phyloP scores from a whole-genome alignment of 2,329 filamentous ascomycete genomes.

The Botrytis paeoniae region DNA sequence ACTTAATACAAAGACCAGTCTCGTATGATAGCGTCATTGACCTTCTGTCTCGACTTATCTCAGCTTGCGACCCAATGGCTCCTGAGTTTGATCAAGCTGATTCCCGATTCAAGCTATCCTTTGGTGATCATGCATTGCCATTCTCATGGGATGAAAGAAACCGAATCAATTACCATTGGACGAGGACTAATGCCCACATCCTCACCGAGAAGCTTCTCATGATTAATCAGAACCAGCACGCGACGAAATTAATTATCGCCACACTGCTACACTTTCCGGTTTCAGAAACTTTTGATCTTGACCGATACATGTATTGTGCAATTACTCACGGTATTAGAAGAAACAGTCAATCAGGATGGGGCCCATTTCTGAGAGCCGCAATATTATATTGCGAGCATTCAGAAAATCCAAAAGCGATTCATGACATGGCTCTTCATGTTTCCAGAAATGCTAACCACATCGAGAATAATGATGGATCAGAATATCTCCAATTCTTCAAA shows the following conservation, averaged over 20 bases:
- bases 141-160: slow-evolving; percentile 49
- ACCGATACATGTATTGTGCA: slow-evolving; percentile 47
- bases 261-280: slow-evolving; percentile 53
- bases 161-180: slow-evolving; percentile 46
- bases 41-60: slow-evolving; percentile 43
- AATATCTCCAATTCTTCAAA: slow-evolving; percentile 38
- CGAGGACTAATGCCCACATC: slow-evolving; percentile 44
- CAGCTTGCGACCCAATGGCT: slow-evolving; percentile 29
- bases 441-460: slow-evolving; percentile 28
- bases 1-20: slow-evolving; percentile 47
- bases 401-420: slow-evolving; percentile 24
- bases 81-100: background rate
- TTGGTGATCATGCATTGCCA: slow-evolving; percentile 35
- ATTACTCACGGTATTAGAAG: slow-evolving; percentile 35
- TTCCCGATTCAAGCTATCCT: slow-evolving; percentile 9
- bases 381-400: slow-evolving; percentile 35
- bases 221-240: slow-evolving; percentile 54
- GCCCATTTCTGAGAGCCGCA: slow-evolving; percentile 36
- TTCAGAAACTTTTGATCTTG: slow-evolving; percentile 49
- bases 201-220: slow-evolving; percentile 65
- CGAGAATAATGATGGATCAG: slow-evolving; percentile 35
- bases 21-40: slow-evolving; percentile 53
- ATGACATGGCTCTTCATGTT: slow-evolving; percentile 29
- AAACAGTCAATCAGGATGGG: slow-evolving; percentile 20
- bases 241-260: slow-evolving; percentile 55